Percentiles rank a stretch among this genome's conserved stretches.
phyloP scores from a whole-genome alignment of 805 yeast species.

The Gaillardinia entomophila region DNA sequence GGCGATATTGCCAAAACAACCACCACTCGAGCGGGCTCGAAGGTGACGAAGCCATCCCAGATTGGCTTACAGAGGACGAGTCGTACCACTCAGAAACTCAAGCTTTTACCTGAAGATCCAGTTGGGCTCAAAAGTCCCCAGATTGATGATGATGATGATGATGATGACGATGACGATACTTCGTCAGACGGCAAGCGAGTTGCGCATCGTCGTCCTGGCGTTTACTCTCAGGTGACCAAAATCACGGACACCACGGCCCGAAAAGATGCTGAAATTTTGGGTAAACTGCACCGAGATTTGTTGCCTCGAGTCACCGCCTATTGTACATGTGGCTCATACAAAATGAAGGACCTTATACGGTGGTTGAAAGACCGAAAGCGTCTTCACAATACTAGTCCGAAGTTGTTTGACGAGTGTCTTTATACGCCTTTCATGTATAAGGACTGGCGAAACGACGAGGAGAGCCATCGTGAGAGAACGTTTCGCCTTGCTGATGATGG shows the following conservation, averaged over 20 bases:
- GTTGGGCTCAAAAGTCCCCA: slow-evolving; percentile 18
- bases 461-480: slow-evolving; percentile 36
- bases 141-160: slow-evolving; percentile 9
- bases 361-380: slow-evolving; percentile 80
- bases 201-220: slow-evolving; percentile 34
- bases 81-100: slow-evolving; percentile 67
- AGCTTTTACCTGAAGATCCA: slow-evolving; percentile 60
- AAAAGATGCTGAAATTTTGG: slow-evolving; percentile 88
- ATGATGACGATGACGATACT: slow-evolving; percentile 25
- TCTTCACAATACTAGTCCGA: slow-evolving; percentile 73
- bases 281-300: slow-evolving; percentile 76
- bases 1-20: slow-evolving; percentile 4
- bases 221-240: slow-evolving; percentile 76
- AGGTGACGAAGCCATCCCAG: slow-evolving; percentile 34
- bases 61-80: slow-evolving; percentile 72
- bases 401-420: slow-evolving; percentile 87
- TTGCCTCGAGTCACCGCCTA: slow-evolving; percentile 94
- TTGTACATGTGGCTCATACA: slow-evolving; percentile 90
- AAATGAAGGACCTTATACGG: slow-evolving; percentile 77
- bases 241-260: slow-evolving; percentile 87
- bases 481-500: slow-evolving; percentile 89
- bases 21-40: slow-evolving; percentile 19
- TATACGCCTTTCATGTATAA: slow-evolving; percentile 85
- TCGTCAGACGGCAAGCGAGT: slow-evolving; percentile 2
- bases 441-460: slow-evolving; percentile 58